A percentile compares a stretch with the other conserved stretches of the same genome.
These are phyloP conservation scores for Didymella keratinophila DNA, from an alignment of 2,329 filamentous ascomycete genomes.

Conservation along the genomic window DNA sequence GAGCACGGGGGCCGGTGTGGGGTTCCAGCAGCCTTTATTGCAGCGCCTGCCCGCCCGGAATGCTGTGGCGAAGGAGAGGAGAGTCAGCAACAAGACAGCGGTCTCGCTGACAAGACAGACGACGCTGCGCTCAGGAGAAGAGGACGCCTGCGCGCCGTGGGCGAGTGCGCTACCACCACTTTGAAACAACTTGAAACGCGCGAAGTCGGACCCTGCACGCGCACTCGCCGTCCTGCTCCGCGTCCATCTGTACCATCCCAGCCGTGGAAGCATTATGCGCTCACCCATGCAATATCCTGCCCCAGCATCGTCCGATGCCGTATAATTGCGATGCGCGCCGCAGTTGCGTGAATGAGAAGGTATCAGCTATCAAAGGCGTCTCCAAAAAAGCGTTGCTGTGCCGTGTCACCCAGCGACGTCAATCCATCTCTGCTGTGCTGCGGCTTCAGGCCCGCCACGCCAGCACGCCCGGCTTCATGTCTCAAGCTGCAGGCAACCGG, in stretches of 20 bases:
- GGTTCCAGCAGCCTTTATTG: slow-evolving; percentile 14
- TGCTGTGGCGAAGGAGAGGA: slow-evolving; percentile 12
- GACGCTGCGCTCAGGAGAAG: slow-evolving; percentile 14
- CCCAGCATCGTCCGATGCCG: slow-evolving; percentile 6
- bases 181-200: slow-evolving; percentile 10
- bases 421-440: neutral
- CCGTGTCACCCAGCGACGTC: neutral
- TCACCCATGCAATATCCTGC: slow-evolving; percentile 3
- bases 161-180: slow-evolving; percentile 13
- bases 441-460: neutral
- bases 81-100: slow-evolving; percentile 16
- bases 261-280: slow-evolving; percentile 1
- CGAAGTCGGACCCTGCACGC: slow-evolving; percentile 6
- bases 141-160: slow-evolving; percentile 11
- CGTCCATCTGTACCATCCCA: neutral
- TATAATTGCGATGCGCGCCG: slow-evolving; percentile 16
- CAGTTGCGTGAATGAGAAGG: slow-evolving; percentile 1
- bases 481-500: slow-evolving; percentile 16
- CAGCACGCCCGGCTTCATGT: neutral
- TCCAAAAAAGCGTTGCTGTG: neutral
- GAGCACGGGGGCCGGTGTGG: slow-evolving; percentile 19
- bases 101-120: slow-evolving; percentile 14
- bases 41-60: slow-evolving; percentile 7
- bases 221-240: slow-evolving; percentile 5
- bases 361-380: neutral